phyloP scores from a whole-genome alignment of 148 eudicot species.

The Dysphania ambrosioides region DNA sequence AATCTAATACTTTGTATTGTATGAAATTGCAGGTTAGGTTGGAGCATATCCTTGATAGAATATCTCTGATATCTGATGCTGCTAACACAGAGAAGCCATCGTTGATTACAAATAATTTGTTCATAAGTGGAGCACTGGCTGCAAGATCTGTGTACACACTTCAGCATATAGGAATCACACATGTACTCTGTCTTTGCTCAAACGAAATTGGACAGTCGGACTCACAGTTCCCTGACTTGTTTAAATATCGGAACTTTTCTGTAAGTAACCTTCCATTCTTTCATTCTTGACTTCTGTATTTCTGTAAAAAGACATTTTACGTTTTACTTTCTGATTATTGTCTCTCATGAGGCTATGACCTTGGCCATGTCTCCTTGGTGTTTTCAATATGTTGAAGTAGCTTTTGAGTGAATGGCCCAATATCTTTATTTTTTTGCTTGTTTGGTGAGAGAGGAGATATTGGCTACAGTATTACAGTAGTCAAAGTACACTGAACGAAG shows the following conservation, averaged over 20 bases:
- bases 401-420: no score
- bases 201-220: constrained; percentile 97
- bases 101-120: constrained; percentile 48
- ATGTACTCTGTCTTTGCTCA: constrained; percentile 86
- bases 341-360: no score
- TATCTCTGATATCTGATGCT: constrained; percentile 84
- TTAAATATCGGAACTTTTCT: constrained; percentile 67
- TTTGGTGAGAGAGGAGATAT: no score
- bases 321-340: no score
- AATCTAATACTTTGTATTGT: background rate
- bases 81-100: constrained; percentile 96
- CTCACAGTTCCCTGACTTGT: constrained; percentile 72
- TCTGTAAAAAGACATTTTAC: no score
- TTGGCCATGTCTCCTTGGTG: no score
- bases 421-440: no score
- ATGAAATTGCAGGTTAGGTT: constrained; percentile 67
- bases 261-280: constrained; percentile 43
- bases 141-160: constrained; percentile 90
- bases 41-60: constrained; percentile 95
- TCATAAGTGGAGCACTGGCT: constrained; percentile 94
- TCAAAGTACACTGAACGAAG: background rate
- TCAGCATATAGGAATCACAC: constrained; percentile 82
- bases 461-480: no score
- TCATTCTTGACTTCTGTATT: background rate
- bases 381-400: no score